Evolutionary conservation across 345 rosid species (phyloP).

Genomic region (Mangifera indica): DNA sequence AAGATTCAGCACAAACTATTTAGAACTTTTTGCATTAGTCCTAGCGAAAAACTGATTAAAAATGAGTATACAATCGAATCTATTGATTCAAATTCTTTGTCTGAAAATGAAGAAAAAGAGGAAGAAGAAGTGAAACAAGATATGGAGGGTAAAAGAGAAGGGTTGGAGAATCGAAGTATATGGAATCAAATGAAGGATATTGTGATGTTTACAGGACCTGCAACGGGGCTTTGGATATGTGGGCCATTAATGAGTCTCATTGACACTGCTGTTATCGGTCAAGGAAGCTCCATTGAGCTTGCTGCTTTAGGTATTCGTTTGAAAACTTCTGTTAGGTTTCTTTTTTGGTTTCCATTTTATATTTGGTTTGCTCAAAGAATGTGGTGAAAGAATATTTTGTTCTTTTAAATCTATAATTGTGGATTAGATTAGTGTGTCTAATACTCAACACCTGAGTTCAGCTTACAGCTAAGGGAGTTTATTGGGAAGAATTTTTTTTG

Average conservation of each 20-base stretch:
- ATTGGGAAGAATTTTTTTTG: background rate
- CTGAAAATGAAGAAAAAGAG: slow-evolving; percentile 17
- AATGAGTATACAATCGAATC: slow-evolving; percentile 2
- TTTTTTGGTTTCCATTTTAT: background rate
- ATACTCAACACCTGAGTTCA: background rate
- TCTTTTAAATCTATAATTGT: background rate
- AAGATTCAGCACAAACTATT: slow-evolving; percentile 13
- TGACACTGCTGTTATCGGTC: slow-evolving; percentile 87
- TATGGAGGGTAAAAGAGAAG: slow-evolving; percentile 32
- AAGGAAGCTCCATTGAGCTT: slow-evolving; percentile 84
- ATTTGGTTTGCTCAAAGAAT: background rate
- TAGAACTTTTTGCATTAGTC: slow-evolving; percentile 30
- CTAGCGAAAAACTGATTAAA: slow-evolving; percentile 28
- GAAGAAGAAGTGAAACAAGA: slow-evolving; percentile 17
- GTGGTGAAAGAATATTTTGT: no score
- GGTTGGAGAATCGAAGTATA: slow-evolving; percentile 57
- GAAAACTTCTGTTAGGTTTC: background rate
- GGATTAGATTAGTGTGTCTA: background rate
- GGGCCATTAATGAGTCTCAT: slow-evolving; percentile 96
- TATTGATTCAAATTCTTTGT: slow-evolving; percentile 11
- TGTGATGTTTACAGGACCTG: slow-evolving; percentile 81
- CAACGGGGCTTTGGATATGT: slow-evolving; percentile 85
- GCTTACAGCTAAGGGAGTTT: background rate
- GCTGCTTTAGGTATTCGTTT: slow-evolving; percentile 74
- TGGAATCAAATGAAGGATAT: slow-evolving; percentile 89